These are phyloP conservation scores for Botrytis deweyae DNA, from an alignment of 2,329 filamentous ascomycete species.

Conservation along the genomic window DNA sequence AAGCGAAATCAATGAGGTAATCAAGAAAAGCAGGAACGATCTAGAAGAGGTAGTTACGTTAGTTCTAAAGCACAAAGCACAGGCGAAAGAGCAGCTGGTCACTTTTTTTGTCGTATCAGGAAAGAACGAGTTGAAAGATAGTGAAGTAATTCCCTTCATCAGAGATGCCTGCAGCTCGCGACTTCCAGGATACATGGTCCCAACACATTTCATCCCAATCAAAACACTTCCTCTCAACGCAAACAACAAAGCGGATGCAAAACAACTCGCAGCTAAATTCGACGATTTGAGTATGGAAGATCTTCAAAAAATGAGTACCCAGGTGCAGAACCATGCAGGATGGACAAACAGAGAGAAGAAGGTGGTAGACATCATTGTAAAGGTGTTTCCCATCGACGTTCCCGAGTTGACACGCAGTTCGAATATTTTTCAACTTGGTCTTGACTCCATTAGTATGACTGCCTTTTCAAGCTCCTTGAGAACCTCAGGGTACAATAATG, in stretches of 20 bases:
- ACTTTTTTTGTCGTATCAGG: constrained; percentile 62
- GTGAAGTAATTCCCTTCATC: constrained; percentile 47
- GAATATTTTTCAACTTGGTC: constrained; percentile 80
- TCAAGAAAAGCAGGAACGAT: constrained; percentile 58
- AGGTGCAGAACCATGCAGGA: constrained; percentile 35
- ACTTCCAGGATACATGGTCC: constrained; percentile 86
- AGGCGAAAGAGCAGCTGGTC: constrained; percentile 79
- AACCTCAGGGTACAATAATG: constrained; percentile 57
- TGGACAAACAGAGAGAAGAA: constrained; percentile 44
- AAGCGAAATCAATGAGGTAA: constrained; percentile 84
- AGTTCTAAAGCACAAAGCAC: constrained; percentile 67
- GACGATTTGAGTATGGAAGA: constrained; percentile 55
- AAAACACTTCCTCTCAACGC: constrained; percentile 73
- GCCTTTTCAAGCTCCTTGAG: constrained; percentile 65
- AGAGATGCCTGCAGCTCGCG: constrained; percentile 64
- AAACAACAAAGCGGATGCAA: constrained; percentile 87
- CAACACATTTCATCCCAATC: constrained; percentile 75
- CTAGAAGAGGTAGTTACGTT: constrained; percentile 72
- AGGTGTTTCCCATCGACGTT: constrained; percentile 41
- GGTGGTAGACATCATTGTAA: constrained; percentile 55
- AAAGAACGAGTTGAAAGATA: constrained; percentile 33
- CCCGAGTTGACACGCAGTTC: constrained; percentile 50
- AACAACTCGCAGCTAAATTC: constrained; percentile 67
- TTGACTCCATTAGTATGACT: constrained; percentile 85
- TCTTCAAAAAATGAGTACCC: constrained; percentile 56